Evolutionary conservation across 768 basidiomycete genomes (phyloP).

Genomic region (Candolleomyces efflorescens): DNA sequence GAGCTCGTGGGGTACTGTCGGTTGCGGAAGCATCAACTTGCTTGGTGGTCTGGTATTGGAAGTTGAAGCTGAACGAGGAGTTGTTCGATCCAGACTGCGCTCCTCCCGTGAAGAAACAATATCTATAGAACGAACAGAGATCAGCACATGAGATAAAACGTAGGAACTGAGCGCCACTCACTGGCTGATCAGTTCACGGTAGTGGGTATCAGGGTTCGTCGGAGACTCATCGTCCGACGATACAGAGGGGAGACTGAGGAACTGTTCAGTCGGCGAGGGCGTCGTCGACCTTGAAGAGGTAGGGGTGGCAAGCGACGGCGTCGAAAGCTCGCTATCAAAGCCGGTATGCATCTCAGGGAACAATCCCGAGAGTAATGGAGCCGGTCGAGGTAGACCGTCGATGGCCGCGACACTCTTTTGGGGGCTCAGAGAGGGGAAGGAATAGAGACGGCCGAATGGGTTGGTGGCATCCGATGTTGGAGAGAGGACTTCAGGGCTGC

Average conservation of each 20-base stretch:
- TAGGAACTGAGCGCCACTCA: constrained; percentile 28
- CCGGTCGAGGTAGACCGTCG: constrained; percentile 1
- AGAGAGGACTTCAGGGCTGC: constrained; percentile 7
- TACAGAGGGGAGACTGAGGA: constrained; percentile 14
- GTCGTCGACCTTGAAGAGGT: constrained; percentile 39
- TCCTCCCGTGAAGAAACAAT: constrained; percentile 77
- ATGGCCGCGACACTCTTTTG: constrained; percentile 7
- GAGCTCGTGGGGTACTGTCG: not conserved
- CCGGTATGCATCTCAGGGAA: constrained; percentile 12
- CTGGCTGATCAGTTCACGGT: constrained; percentile 63
- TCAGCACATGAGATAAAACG: not conserved
- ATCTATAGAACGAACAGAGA: constrained; percentile 35
- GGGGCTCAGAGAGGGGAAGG: constrained; percentile 29
- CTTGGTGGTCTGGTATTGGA: constrained; percentile 12
- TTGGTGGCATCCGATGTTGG: constrained; percentile 16
- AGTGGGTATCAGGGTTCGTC: constrained; percentile 37
- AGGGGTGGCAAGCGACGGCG: constrained; percentile 43
- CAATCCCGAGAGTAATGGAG: not conserved
- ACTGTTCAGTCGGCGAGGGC: constrained; percentile 36
- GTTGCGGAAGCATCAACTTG: constrained; percentile 16
- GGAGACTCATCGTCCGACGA: constrained; percentile 14
- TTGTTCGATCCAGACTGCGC: constrained; percentile 21
- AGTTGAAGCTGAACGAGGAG: not conserved
- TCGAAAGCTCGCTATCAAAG: constrained; percentile 34
- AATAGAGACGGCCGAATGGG: constrained; percentile 29